Evolutionary conservation across 2,329 filamentous ascomycete species (phyloP), one percentile per base, ranked within the genome.

Genomic region (Davidsoniella eucalypti): DNA sequence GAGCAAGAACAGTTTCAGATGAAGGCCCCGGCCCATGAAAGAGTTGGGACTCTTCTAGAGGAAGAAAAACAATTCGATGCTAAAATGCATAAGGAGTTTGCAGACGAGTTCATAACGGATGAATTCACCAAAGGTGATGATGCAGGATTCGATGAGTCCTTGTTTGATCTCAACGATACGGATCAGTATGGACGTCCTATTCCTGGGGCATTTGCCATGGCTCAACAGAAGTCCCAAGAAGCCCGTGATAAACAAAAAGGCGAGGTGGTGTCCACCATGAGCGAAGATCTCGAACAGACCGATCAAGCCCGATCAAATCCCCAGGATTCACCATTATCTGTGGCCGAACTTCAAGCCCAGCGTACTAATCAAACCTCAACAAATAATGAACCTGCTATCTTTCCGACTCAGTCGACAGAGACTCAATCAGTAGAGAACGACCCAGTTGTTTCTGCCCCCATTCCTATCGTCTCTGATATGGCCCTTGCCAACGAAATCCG

Each of bases 61-160:
- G 78, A 82, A 56, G 81, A 85, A 55, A 65, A 84, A 26, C 85
- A 84, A 60, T 86, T 81, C 58, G 78, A 83, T 55, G 78, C 41
- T 26, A 70, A 52, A 63, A 75, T 58, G 49, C 65, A 68, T 39
- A 59, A 61, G 17, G 65, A 67, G 48, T 71, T 74, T 56, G 67
- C 69, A 6, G 68, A 67, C 51, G 67, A 69, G 46, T 65, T 70
- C 2, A 42, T 50, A 12, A 53, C 47, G 3, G 47, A 53, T 39
- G 68, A 54, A 25, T 55, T 55, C 33, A 45, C 33, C 2, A 41
- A 72, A 52, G 70, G 69, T 16, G 74, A 80, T 25, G 69, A 69
- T 1, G 66, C 67, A 0, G 68, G 72, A 1, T 85, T 87, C 60
- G 81, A 87, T 54, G 82, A 87, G 60, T 81, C 78, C 5, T 71